Conservation (phyloP, 352 stramenopile genomes). For the Plasmopara muralis region DNA sequence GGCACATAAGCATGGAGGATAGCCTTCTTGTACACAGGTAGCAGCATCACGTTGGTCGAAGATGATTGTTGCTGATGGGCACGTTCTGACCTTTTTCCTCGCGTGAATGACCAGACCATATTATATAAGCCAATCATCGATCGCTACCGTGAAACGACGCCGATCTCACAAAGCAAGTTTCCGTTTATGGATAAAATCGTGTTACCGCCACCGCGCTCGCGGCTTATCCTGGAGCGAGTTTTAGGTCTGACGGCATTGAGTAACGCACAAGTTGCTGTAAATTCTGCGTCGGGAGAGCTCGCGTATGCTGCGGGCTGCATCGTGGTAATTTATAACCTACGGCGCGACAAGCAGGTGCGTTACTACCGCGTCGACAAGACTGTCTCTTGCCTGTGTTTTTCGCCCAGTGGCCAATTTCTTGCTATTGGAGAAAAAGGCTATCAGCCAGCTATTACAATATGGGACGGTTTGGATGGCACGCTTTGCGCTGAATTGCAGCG, state of each 20-base stretch:
- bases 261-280: conserved; percentile 73
- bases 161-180: neutral
- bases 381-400: conserved; percentile 81
- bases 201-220: conserved; percentile 23
- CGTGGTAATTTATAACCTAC: conserved; percentile 87
- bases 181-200: conserved; percentile 2
- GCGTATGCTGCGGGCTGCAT: conserved; percentile 84
- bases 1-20: conserved; percentile 57
- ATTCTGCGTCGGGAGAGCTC: conserved; percentile 70
- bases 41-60: conserved; percentile 25
- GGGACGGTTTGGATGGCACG: conserved; percentile 67
- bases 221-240: conserved; percentile 78
- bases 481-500: conserved; percentile 76
- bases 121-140: conserved; percentile 10
- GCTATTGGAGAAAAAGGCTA: conserved; percentile 87
- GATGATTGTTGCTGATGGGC: conserved; percentile 7
- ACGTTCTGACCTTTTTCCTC: conserved; percentile 1
- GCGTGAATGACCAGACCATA: conserved; percentile 5
- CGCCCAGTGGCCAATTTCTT: conserved; percentile 72
- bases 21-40: conserved; percentile 50
- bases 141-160: conserved; percentile 6
- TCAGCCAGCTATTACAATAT: conserved; percentile 79
- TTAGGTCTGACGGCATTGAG: conserved; percentile 65
- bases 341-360: conserved; percentile 77
- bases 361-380: conserved; percentile 86